Evolutionary conservation across 2,329 filamentous ascomycete genomes (phyloP), one percentile per base, ranked within the genome.

Genomic region (Penicillium occitanis): DNA sequence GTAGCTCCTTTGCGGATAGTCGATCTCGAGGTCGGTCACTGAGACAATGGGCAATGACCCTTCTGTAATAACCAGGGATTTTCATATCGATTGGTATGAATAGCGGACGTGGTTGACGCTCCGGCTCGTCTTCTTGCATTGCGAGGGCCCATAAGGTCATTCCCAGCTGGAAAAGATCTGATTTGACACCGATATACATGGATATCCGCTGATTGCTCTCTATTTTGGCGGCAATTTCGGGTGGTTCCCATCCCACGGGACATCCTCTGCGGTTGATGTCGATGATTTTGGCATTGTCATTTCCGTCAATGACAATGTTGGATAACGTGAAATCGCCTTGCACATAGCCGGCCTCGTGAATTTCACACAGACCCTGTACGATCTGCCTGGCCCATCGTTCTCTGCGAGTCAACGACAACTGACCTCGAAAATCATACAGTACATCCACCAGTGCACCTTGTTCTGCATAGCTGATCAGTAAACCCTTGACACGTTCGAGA

Each of bases 151-250:
- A 99, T 2, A 99, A 81, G 1, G 97, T 93, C 95, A 99, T 99
- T 5, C 95, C 95, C 5, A 98, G 85, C 78, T 99, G 95, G 73
- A 91, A 99, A 1, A 99, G 83, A 78, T 99, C 95, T 0, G 94
- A 97, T 79, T 99, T 99, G 75, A 97, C 93, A 13, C 95, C 94
- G 75, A 99, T 98, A 74, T 96, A 97, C 90, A 98, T 97, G 55
- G 91, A 91, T 63, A 99, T 93, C 35, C 92, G 87, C 77, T 97
- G 93, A 66, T 91, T 91, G 77, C 89, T 93, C 70, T 94, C 89
- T 68, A 98, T 92, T 64, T 98, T 87, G 5, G 87, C 86, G 17
- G 89, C 90, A 65, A 96, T 90, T 79, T 99, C 95, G 4, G 95
- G 95, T 2, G 95, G 93, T 71, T 99, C 95, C 95, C 95, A 99